Evolutionary conservation across 345 rosid genomes (phyloP).

Genomic region (Crucihimalaya himalaica): DNA sequence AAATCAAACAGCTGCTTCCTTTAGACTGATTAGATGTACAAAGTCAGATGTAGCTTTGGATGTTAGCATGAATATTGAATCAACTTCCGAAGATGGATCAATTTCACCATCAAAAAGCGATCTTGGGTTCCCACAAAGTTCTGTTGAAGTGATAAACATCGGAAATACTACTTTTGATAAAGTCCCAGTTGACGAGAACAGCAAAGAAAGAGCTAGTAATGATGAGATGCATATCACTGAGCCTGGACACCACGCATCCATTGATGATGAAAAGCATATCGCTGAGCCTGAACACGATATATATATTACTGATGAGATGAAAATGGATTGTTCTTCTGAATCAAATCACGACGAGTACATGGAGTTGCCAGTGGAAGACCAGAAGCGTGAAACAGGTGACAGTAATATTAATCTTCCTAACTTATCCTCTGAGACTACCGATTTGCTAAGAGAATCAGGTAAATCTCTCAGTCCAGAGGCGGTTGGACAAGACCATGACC

Average conservation of each 20-base stretch:
- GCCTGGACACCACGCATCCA: slow-evolving; percentile 26
- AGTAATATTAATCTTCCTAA: slow-evolving; percentile 38
- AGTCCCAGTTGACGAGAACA: slow-evolving; percentile 25
- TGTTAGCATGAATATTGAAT: slow-evolving; percentile 20
- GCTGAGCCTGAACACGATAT: slow-evolving; percentile 28
- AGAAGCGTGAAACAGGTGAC: slow-evolving; percentile 44
- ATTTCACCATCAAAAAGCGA: slow-evolving; percentile 20
- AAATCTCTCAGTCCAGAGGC: slow-evolving; percentile 36
- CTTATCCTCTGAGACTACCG: slow-evolving; percentile 35
- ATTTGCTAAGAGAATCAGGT: slow-evolving; percentile 39
- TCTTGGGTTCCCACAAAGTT: slow-evolving; percentile 13
- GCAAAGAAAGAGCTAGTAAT: slow-evolving; percentile 19
- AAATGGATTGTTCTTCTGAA: slow-evolving; percentile 24
- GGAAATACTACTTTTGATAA: slow-evolving; percentile 29
- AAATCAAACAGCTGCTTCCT: slow-evolving; percentile 32
- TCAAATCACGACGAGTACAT: slow-evolving; percentile 23
- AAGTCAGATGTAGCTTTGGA: slow-evolving; percentile 26
- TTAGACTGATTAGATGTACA: slow-evolving; percentile 25
- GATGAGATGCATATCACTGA: slow-evolving; percentile 27
- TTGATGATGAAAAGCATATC: slow-evolving; percentile 23
- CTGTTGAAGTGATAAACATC: slow-evolving; percentile 27
- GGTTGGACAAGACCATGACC: slow-evolving; percentile 35
- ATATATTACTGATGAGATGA: slow-evolving; percentile 23
- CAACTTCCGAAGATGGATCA: slow-evolving; percentile 30
- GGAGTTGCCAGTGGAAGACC: slow-evolving; percentile 39